Conservation (phyloP, 768 basidiomycete genomes). For the Russula abietina region DNA sequence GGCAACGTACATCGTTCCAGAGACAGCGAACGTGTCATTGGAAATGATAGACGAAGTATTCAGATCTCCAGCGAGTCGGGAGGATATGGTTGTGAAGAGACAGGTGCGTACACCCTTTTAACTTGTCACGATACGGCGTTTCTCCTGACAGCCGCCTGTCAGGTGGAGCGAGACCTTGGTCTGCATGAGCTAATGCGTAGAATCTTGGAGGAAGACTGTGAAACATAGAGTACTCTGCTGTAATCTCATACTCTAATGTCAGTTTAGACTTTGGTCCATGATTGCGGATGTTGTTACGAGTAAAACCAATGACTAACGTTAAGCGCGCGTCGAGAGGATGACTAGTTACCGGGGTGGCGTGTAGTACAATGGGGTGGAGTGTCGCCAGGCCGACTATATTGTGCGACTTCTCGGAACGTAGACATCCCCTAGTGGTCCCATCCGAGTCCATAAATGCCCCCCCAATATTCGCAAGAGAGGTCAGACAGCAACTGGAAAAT, state of each 20-base stretch:
- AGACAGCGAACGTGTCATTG: slow-evolving; percentile 69
- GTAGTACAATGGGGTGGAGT: neutral
- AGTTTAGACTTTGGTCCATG: neutral
- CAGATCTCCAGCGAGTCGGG: slow-evolving; percentile 48
- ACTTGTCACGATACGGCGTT: neutral
- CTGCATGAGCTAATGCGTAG: slow-evolving; percentile 41
- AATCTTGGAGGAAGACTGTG: slow-evolving; percentile 25
- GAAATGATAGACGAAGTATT: slow-evolving; percentile 75
- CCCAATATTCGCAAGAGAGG: neutral
- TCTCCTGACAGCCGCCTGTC: neutral
- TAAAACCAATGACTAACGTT: neutral
- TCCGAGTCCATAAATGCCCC: neutral
- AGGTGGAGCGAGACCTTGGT: slow-evolving; percentile 58
- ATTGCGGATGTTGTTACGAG: neutral
- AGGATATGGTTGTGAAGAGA: slow-evolving; percentile 45
- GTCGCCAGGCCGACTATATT: neutral
- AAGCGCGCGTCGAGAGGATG: no score
- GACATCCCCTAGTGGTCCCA: neutral
- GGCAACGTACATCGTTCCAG: slow-evolving; percentile 63
- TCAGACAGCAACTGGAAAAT: neutral
- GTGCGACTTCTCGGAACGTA: neutral
- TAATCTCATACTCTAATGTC: neutral
- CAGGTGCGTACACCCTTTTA: slow-evolving; percentile 39
- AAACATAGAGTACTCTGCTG: neutral
- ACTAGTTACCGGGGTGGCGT: neutral